Evolutionary conservation across 129 eudicot genomes (phyloP).

Genomic region (Glebionis coronaria): DNA sequence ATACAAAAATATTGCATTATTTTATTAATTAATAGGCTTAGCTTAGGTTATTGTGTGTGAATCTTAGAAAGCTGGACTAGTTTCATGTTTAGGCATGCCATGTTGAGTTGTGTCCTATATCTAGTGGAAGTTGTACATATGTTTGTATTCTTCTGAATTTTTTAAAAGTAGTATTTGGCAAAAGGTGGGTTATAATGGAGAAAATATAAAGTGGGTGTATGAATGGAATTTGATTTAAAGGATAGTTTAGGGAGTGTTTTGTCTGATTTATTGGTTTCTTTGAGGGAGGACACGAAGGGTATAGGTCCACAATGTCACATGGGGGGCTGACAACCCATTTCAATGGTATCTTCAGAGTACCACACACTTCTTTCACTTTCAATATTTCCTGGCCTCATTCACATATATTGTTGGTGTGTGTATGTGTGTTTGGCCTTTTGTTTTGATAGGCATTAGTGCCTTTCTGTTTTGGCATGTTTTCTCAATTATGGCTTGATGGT

Average conservation of each 20-base stretch:
- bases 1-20: too few species aligned
- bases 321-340: slow-evolving; percentile 69
- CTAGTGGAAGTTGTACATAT: slow-evolving; percentile 14
- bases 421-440: slow-evolving; percentile 49
- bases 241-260: slow-evolving; percentile 43
- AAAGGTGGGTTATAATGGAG: slow-evolving; percentile 20
- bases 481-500: slow-evolving; percentile 43
- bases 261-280: slow-evolving; percentile 59
- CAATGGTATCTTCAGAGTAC: slow-evolving; percentile 49
- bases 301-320: slow-evolving; percentile 75
- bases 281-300: slow-evolving; percentile 51
- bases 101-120: slow-evolving; percentile 10
- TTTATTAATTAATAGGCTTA: too few species aligned
- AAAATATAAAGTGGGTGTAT: slow-evolving; percentile 24
- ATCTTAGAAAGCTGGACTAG: too few species aligned
- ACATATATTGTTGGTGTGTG: slow-evolving; percentile 26
- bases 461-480: slow-evolving; percentile 39
- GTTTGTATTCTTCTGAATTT: not conserved
- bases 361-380: slow-evolving; percentile 57
- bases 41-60: too few species aligned
- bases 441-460: slow-evolving; percentile 45
- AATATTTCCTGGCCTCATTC: slow-evolving; percentile 36
- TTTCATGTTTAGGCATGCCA: not conserved
- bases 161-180: not conserved
- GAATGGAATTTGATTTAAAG: slow-evolving; percentile 38